A percentile compares a stretch with the other conserved stretches of the same genome.
phyloP scores from a whole-genome alignment of 2,329 filamentous ascomycete species.

The Lasiodiplodia citricola region DNA sequence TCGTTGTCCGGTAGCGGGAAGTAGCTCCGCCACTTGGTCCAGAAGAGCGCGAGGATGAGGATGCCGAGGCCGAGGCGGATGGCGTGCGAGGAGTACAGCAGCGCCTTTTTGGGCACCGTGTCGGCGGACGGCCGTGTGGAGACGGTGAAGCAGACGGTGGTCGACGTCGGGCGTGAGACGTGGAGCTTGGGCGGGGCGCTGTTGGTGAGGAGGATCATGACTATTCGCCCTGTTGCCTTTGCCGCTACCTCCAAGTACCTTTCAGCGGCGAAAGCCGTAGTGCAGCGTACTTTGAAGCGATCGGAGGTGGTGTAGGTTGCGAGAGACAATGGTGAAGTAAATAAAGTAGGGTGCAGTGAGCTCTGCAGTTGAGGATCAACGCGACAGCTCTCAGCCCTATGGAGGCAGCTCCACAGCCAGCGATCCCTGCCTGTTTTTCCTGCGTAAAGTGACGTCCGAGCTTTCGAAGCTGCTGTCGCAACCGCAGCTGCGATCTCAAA shows the following conservation, averaged over 20 bases:
- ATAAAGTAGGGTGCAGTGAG: background rate
- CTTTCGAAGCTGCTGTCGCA: background rate
- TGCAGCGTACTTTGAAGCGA: background rate
- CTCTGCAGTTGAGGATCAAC: background rate
- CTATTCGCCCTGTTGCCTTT: background rate
- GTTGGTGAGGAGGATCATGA: constrained; percentile 19
- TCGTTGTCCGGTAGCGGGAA: constrained; percentile 2
- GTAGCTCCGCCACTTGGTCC: constrained; percentile 34
- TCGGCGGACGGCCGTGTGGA: constrained; percentile 71
- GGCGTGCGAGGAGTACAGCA: constrained; percentile 51
- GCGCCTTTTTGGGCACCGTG: constrained; percentile 51
- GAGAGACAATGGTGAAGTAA: background rate
- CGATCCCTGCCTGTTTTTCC: constrained; percentile 3
- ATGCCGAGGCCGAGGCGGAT: constrained; percentile 52
- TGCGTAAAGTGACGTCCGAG: constrained; percentile 8
- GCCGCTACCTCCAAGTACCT: background rate
- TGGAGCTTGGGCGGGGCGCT: constrained; percentile 21
- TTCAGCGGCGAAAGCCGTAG: background rate
- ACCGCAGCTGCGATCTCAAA: constrained; percentile 1
- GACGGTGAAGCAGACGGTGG: constrained; percentile 90
- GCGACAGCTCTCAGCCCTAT: constrained; percentile 14
- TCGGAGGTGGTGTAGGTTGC: background rate
- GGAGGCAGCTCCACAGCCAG: background rate
- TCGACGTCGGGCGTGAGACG: constrained; percentile 62
- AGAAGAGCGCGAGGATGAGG: constrained; percentile 45